Evolutionary conservation across 2,329 filamentous ascomycete genomes (phyloP).

Genomic region (Beauveria caledonica): DNA sequence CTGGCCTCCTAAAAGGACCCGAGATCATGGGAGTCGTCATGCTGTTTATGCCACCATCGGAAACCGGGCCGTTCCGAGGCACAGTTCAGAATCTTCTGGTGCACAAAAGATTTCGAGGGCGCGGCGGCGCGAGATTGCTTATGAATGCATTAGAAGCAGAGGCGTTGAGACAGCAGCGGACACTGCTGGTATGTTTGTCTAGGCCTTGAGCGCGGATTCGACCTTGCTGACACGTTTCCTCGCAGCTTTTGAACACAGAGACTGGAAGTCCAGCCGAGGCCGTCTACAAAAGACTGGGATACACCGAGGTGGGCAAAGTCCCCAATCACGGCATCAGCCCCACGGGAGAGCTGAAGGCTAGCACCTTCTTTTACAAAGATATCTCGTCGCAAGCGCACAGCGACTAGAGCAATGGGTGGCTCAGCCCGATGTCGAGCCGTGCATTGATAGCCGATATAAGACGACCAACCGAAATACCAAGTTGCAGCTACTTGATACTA

Average conservation of each 20-base stretch:
- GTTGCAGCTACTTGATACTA: not conserved
- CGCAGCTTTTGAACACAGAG: conserved; percentile 44
- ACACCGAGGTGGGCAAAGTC: conserved; percentile 45
- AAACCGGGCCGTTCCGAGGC: conserved; percentile 49
- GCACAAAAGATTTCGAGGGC: conserved; percentile 39
- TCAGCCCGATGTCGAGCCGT: not conserved
- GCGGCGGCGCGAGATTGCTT: conserved; percentile 43
- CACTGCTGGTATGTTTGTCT: conserved; percentile 39
- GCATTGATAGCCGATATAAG: not conserved
- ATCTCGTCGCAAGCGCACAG: conserved; percentile 21
- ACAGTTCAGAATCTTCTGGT: conserved; percentile 52
- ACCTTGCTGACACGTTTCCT: not conserved
- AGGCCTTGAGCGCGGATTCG: not conserved
- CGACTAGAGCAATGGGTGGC: not conserved
- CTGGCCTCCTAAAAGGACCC: conserved; percentile 29
- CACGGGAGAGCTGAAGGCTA: conserved; percentile 39
- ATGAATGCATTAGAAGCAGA: conserved; percentile 48
- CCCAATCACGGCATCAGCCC: conserved; percentile 45
- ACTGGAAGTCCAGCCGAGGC: conserved; percentile 43
- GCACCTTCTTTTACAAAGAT: conserved; percentile 53
- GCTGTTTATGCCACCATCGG: conserved; percentile 40
- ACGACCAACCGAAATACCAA: not conserved
- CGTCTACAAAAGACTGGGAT: conserved; percentile 49
- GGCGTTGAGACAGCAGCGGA: conserved; percentile 39
- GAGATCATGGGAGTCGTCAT: conserved; percentile 49